phyloP scores from a whole-genome alignment of 768 basidiomycete species.

The Podaxis sp. region DNA sequence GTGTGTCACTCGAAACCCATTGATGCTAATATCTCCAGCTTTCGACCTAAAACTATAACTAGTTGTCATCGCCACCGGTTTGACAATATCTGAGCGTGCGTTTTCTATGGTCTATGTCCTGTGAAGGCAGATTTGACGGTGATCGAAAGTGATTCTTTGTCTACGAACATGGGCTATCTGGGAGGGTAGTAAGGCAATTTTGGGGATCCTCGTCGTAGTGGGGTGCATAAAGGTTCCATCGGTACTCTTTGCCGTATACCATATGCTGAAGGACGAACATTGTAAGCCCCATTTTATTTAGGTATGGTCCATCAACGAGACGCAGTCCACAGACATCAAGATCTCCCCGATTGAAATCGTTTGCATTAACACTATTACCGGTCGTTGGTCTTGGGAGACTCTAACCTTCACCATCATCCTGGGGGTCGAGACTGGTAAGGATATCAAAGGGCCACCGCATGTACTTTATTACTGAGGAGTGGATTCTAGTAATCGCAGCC shows the following conservation, averaged over 20 bases:
- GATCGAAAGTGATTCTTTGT: neutral
- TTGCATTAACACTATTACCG: neutral
- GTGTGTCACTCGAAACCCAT: neutral
- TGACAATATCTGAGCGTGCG: neutral
- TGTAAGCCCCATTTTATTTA: neutral
- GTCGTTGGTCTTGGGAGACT: neutral
- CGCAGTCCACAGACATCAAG: neutral
- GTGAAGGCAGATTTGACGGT: neutral
- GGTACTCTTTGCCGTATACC: neutral
- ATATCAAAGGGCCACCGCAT: neutral
- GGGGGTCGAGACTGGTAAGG: neutral
- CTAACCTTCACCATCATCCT: neutral
- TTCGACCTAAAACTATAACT: neutral
- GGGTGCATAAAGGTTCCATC: neutral
- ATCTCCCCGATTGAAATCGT: neutral
- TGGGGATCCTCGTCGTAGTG: neutral
- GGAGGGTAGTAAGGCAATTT: neutral
- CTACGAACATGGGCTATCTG: slow-evolving; percentile 12
- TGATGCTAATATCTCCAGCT: too few relatives aligned
- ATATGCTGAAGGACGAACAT: neutral
- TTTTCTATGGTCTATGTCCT: neutral
- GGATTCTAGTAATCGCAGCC: neutral
- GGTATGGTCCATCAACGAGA: too few relatives aligned
- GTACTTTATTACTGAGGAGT: too few relatives aligned
- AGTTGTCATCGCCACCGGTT: neutral